phyloP scores from a whole-genome alignment of 164 flowering plant species.

The Annona squamosa region DNA sequence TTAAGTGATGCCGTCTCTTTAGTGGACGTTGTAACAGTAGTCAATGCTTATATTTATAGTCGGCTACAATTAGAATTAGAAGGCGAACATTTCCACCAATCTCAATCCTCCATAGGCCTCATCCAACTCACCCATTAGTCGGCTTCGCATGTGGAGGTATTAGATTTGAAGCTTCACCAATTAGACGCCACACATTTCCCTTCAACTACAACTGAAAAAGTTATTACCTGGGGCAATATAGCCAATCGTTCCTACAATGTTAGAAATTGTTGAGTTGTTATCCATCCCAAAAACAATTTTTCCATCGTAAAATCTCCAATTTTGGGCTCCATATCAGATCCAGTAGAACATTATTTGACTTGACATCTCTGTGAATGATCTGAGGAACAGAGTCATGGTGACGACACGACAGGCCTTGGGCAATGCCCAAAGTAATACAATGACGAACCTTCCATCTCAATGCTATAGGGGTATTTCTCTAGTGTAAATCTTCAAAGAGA shows the following conservation, averaged over 20 bases:
- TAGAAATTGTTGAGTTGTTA: constrained; percentile 19
- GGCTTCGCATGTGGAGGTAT: not conserved
- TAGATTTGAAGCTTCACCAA: not conserved
- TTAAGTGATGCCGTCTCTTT: not conserved
- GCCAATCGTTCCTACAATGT: constrained; percentile 26
- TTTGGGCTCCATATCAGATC: constrained; percentile 32
- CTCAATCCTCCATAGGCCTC: not conserved
- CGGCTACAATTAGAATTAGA: not conserved
- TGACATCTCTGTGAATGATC: constrained; percentile 27
- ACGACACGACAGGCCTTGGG: constrained; percentile 34
- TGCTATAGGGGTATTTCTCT: constrained; percentile 4
- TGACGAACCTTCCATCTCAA: constrained; percentile 21
- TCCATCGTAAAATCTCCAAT: constrained; percentile 31
- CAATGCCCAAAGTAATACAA: constrained; percentile 27
- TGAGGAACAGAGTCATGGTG: constrained; percentile 32
- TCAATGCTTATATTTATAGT: not conserved
- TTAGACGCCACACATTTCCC: not conserved
- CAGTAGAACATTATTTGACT: constrained; percentile 26
- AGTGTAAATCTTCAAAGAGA: constrained; percentile 21
- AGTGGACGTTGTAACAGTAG: not conserved
- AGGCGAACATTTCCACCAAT: not conserved
- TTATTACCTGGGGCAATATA: constrained; percentile 28
- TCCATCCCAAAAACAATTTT: constrained; percentile 16
- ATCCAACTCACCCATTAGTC: not conserved
- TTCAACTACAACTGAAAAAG: not conserved